phyloP scores from a whole-genome alignment of 164 flowering plant species.

The Piper betle region DNA sequence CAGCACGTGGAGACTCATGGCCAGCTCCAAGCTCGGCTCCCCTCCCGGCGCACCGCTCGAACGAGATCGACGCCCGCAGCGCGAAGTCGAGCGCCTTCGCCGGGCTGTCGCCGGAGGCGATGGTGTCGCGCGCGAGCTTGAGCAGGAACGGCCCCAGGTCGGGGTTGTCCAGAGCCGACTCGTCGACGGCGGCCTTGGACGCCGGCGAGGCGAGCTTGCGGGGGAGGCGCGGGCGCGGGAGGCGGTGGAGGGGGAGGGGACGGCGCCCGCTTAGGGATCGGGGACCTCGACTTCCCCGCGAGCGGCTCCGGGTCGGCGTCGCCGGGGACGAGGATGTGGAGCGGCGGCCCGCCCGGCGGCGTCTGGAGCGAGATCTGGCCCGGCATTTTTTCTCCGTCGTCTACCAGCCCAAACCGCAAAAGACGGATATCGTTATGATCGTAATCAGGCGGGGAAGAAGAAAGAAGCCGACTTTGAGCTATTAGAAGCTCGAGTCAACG shows the following conservation, averaged over 20 bases:
- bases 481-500: slow-evolving; percentile 1
- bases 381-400: slow-evolving; percentile 6
- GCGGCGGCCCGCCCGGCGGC: slow-evolving; percentile 10
- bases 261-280: slow-evolving; percentile 38
- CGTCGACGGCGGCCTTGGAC: slow-evolving; percentile 23
- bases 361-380: slow-evolving; percentile 13
- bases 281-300: slow-evolving; percentile 25
- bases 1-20: slow-evolving; percentile 88
- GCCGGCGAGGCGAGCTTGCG: slow-evolving; percentile 33
- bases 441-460: not conserved
- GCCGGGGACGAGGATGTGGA: slow-evolving; percentile 9
- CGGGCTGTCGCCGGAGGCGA: slow-evolving; percentile 89
- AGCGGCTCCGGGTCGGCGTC: slow-evolving; percentile 12
- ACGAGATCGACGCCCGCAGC: slow-evolving; percentile 76
- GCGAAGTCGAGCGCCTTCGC: slow-evolving; percentile 81
- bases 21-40: slow-evolving; percentile 80
- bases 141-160: slow-evolving; percentile 96
- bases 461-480: slow-evolving; percentile 2
- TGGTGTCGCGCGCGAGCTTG: slow-evolving; percentile 81
- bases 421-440: not conserved
- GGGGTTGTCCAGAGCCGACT: slow-evolving; percentile 80
- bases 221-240: slow-evolving; percentile 49
- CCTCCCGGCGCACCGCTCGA: slow-evolving; percentile 67
- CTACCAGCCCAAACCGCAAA: not conserved
- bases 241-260: slow-evolving; percentile 63